phyloP scores from a whole-genome alignment of 352 stramenopile genomes.

The Globisporangium camurandrum region DNA sequence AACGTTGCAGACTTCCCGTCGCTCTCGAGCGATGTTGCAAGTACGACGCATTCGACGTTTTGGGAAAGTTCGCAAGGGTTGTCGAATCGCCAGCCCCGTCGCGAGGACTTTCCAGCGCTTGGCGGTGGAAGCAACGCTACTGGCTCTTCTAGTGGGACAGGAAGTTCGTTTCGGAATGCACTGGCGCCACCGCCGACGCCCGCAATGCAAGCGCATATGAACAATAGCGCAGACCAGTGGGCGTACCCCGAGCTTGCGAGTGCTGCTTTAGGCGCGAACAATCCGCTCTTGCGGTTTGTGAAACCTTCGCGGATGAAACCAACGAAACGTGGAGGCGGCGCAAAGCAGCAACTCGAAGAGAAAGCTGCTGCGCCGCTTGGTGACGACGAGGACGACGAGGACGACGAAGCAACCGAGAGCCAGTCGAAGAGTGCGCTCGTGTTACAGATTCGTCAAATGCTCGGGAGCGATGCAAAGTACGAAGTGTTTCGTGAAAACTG shows the following conservation, averaged over 20 bases:
- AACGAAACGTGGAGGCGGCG: conserved; percentile 23
- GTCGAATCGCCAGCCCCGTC: conserved; percentile 29
- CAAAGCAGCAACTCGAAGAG: conserved; percentile 29
- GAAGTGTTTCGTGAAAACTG: conserved; percentile 76
- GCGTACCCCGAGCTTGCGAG: conserved; percentile 67
- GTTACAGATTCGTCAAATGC: conserved; percentile 65
- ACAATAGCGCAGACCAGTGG: conserved; percentile 35
- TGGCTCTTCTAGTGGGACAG: too few species aligned
- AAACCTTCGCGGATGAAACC: conserved; percentile 69
- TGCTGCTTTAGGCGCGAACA: conserved; percentile 69
- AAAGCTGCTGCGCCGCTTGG: conserved; percentile 22
- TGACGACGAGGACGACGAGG: conserved; percentile 23
- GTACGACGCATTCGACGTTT: conserved; percentile 34
- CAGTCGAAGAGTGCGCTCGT: conserved; percentile 70
- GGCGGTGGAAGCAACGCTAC: conserved; percentile 10
- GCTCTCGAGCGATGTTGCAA: conserved; percentile 27
- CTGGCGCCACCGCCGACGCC: conserved; percentile 56
- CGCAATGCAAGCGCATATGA: conserved; percentile 70
- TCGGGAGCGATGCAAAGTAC: conserved; percentile 78
- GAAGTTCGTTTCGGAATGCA: conserved; percentile 73
- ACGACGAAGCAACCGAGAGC: conserved; percentile 25
- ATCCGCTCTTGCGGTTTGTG: conserved; percentile 70
- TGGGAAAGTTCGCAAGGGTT: conserved; percentile 79
- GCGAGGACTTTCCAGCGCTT: conserved; percentile 69
- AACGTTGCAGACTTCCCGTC: conserved; percentile 85